Evolutionary conservation across 495 filamentous ascomycete species (phyloP).

Genomic region (Extremus antarcticus): DNA sequence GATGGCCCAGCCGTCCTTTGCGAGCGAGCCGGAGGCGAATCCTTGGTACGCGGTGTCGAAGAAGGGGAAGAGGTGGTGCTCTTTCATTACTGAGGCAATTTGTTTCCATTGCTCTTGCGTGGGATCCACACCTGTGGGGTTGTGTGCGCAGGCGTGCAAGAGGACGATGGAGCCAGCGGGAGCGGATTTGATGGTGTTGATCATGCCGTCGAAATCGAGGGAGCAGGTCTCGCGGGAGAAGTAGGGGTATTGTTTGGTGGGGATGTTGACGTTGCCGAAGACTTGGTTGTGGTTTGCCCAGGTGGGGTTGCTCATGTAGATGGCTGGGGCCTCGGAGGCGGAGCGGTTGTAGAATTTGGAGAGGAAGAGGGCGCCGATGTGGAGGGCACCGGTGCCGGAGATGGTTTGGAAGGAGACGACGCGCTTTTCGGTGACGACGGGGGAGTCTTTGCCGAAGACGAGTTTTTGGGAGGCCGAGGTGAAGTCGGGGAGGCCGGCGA

Average conservation of each 20-base stretch:
- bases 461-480: slow-evolving; percentile 82
- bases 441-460: slow-evolving; percentile 68
- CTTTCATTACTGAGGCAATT: slow-evolving; percentile 62
- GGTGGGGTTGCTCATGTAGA: slow-evolving; percentile 88
- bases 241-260: slow-evolving; percentile 80
- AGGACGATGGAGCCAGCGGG: slow-evolving; percentile 74
- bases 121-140: slow-evolving; percentile 95
- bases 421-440: slow-evolving; percentile 74
- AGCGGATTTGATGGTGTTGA: slow-evolving; percentile 52
- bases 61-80: slow-evolving; percentile 86
- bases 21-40: slow-evolving; percentile 86
- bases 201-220: slow-evolving; percentile 86
- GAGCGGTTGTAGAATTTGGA: slow-evolving; percentile 57
- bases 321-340: slow-evolving; percentile 42
- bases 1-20: slow-evolving; percentile 77
- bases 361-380: slow-evolving; percentile 80
- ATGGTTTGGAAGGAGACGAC: slow-evolving; percentile 52
- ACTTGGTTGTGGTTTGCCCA: slow-evolving; percentile 99
- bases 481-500: slow-evolving; percentile 75
- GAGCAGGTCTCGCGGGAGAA: slow-evolving; percentile 77
- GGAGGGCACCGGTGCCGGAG: slow-evolving; percentile 85
- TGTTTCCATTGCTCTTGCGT: slow-evolving; percentile 90
- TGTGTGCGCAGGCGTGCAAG: slow-evolving; percentile 94
- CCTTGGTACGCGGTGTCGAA: slow-evolving; percentile 98
- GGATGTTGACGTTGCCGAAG: slow-evolving; percentile 79